Percentiles rank a stretch among this genome's conserved stretches.
Evolutionary conservation across 2,329 filamentous ascomycete species (phyloP).

Genomic region (Didymella keratinophila): DNA sequence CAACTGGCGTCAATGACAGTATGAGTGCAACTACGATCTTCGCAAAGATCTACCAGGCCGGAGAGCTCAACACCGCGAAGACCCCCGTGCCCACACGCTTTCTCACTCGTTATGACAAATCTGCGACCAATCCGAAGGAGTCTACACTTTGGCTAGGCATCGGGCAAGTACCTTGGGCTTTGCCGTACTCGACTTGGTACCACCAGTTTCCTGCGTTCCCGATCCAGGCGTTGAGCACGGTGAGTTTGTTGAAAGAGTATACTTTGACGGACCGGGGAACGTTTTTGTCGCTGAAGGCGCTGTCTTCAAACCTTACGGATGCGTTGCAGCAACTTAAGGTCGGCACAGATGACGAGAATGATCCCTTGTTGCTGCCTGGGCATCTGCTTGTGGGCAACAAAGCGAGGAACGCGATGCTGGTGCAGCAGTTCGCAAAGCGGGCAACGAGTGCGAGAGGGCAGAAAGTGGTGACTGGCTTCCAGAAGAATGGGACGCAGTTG

Average conservation of each 20-base stretch:
- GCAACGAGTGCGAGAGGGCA: slow-evolving; percentile 49
- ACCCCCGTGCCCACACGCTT: slow-evolving; percentile 52
- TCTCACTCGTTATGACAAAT: slow-evolving; percentile 58
- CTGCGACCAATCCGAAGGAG: slow-evolving; percentile 60
- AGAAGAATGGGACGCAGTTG: slow-evolving; percentile 50
- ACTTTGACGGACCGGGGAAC: slow-evolving; percentile 59
- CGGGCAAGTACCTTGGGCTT: slow-evolving; percentile 59
- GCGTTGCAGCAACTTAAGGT: slow-evolving; percentile 50
- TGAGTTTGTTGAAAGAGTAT: slow-evolving; percentile 55
- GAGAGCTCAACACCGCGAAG: slow-evolving; percentile 42
- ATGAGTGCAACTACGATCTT: slow-evolving; percentile 48
- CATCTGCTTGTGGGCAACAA: slow-evolving; percentile 52
- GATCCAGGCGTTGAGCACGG: slow-evolving; percentile 55
- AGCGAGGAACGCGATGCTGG: slow-evolving; percentile 46
- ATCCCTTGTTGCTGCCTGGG: slow-evolving; percentile 56
- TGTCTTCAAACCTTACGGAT: slow-evolving; percentile 40
- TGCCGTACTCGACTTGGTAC: slow-evolving; percentile 57
- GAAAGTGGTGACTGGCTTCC: slow-evolving; percentile 49
- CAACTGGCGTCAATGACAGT: slow-evolving; percentile 43
- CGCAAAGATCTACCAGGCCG: slow-evolving; percentile 43
- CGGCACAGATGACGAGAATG: slow-evolving; percentile 46
- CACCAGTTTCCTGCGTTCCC: slow-evolving; percentile 58
- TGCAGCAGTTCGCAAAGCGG: slow-evolving; percentile 53
- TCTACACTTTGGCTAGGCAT: slow-evolving; percentile 56
- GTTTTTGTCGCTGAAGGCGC: slow-evolving; percentile 48